Conservation (phyloP, 306 rosid genomes). For the Corylus heterophylla region DNA sequence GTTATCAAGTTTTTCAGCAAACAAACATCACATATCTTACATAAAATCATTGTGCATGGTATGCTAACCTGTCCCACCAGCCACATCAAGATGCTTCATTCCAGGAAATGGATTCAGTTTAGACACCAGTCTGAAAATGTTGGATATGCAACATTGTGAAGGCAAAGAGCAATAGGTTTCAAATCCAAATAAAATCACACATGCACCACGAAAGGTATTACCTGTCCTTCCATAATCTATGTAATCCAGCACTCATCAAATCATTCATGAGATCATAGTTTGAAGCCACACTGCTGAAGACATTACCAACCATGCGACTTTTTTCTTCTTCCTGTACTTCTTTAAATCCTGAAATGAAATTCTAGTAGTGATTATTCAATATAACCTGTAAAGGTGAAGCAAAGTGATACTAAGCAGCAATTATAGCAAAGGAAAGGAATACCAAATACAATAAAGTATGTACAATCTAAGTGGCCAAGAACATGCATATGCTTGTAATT, state of each 20-base stretch:
- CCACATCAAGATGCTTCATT: conserved; percentile 95
- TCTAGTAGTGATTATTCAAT: conserved; percentile 1
- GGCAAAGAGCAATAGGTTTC: conserved; percentile 4
- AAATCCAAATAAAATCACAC: conserved; percentile 6
- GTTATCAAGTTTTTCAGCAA: conserved; percentile 17
- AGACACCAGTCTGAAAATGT: conserved; percentile 71
- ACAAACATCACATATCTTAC: conserved; percentile 4
- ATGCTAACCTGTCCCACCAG: conserved; percentile 92
- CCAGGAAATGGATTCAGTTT: conserved; percentile 90
- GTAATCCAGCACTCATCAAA: conserved; percentile 91
- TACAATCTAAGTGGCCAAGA: background rate
- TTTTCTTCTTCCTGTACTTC: conserved; percentile 92
- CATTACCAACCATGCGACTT: conserved; percentile 79
- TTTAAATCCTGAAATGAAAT: conserved; percentile 62
- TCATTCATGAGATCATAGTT: conserved; percentile 90
- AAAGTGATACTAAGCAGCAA: background rate
- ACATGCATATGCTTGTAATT: background rate
- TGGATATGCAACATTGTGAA: conserved; percentile 21
- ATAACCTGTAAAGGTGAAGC: conserved; percentile 7
- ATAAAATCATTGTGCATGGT: conserved; percentile 6
- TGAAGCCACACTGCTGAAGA: conserved; percentile 87
- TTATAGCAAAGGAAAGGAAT: background rate
- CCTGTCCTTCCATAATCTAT: conserved; percentile 98
- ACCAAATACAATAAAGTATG: background rate
- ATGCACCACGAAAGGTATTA: conserved; percentile 12